phyloP scores from a whole-genome alignment of 2,329 filamentous ascomycete genomes.

The Claviceps humidiphila region DNA sequence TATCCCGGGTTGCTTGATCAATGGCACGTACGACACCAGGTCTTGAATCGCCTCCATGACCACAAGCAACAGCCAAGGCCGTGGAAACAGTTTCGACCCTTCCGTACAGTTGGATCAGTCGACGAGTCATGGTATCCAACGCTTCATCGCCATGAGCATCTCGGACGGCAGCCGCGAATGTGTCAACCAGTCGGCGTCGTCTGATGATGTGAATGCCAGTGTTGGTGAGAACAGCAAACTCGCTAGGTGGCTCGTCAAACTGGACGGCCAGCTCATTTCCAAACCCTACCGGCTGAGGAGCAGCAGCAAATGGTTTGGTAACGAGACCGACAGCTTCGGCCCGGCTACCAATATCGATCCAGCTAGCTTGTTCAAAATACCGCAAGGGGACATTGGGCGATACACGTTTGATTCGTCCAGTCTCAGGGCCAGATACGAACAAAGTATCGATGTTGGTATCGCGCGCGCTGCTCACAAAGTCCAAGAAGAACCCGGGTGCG shows the following conservation, averaged over 20 bases:
- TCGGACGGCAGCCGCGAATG: slow-evolving; percentile 73
- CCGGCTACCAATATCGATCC: slow-evolving; percentile 59
- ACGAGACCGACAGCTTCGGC: slow-evolving; percentile 70
- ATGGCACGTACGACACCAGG: slow-evolving; percentile 64
- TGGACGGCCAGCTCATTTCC: slow-evolving; percentile 96
- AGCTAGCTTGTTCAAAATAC: slow-evolving; percentile 70
- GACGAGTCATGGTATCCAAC: slow-evolving; percentile 67
- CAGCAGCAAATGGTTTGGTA: slow-evolving; percentile 58
- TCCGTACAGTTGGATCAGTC: slow-evolving; percentile 76
- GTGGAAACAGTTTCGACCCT: slow-evolving; percentile 80
- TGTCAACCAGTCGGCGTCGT: slow-evolving; percentile 73
- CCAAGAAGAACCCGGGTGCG: slow-evolving; percentile 82
- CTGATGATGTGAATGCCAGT: slow-evolving; percentile 79
- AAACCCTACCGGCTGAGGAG: slow-evolving; percentile 59
- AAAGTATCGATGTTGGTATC: slow-evolving; percentile 51
- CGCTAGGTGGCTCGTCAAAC: slow-evolving; percentile 68
- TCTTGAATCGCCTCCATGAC: slow-evolving; percentile 66
- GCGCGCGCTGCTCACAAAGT: slow-evolving; percentile 57
- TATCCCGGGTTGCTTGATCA: slow-evolving; percentile 75
- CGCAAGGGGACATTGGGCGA: slow-evolving; percentile 37
- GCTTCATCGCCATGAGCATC: slow-evolving; percentile 64
- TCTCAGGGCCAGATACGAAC: slow-evolving; percentile 79
- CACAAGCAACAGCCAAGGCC: slow-evolving; percentile 86
- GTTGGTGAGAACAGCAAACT: slow-evolving; percentile 86
- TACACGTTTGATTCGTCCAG: slow-evolving; percentile 62